Base-by-base conservation (phyloP, 495 filamentous ascomycete species). In the Penicillium cataractarum region DNA sequence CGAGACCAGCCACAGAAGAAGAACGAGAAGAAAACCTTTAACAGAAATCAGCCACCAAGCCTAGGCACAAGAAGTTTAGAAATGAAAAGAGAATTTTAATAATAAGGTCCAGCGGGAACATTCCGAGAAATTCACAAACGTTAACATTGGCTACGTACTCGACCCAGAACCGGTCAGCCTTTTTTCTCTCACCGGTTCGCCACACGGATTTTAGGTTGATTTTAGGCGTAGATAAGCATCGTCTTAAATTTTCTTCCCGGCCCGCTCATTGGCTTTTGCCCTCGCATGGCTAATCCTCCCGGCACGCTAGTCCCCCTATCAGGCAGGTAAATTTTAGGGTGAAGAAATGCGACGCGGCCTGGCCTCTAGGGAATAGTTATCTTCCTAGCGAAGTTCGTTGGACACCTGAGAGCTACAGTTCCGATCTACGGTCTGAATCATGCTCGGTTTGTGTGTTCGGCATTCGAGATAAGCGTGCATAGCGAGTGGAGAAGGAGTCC, bases 131-230 rank as follows among this genome's bases (percentile, higher is more conserved):
- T 46, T 48, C 55, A 48, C 48, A 31, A 51, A 22, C n/a, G 35
- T 27, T 48, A 37, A 29, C 51, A 31, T 31, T 31, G 29, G 29
- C 29, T 3, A 31, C 29, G 29, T 31, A 31, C 4, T 31, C 29
- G 55, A 27, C 6, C 46, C 24, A 35, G 35, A 26, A 29, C 15
- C 5, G 6, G 3, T 26, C 37, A 22, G 13, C 42, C 42, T 50
- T 27, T 58, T 57, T 55, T 40, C 42, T 32, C 46, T 66, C 64
- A 63, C 64, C 64, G 60, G 56, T 31, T 57, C 50, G 37, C 32
- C 55, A 48, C 55, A 50, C 58, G 32, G 12, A 12, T 46, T 59
- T 66, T 53, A 60, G 55, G 55, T 66, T 44, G 29, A 22, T 46
- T 29, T 55, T 24, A 21, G 49, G 39, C 55, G 55, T 44, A 48